phyloP scores from a whole-genome alignment of 2,329 filamentous ascomycete genomes.

The Fusarium sp. region DNA sequence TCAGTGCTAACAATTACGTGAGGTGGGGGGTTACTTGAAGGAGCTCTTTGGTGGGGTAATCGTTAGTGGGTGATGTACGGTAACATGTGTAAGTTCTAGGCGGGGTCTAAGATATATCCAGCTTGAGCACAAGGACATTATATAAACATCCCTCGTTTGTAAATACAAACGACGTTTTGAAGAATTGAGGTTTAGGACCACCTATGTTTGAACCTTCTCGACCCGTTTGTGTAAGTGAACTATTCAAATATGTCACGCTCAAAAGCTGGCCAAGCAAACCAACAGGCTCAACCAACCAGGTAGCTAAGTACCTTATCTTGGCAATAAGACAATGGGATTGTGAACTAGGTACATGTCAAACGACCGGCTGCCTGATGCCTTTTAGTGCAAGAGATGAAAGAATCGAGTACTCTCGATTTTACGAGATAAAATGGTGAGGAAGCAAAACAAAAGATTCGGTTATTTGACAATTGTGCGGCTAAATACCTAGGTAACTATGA shows the following conservation, averaged over 20 bases:
- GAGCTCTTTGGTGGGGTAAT: conserved; percentile 48
- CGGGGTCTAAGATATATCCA: conserved; percentile 1
- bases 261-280: not conserved
- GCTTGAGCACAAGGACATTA: not conserved
- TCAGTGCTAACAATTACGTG: conserved; percentile 30
- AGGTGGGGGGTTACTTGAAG: conserved; percentile 28
- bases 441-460: no score
- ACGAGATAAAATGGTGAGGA: no score
- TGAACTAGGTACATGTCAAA: not conserved
- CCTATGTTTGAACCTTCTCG: no score
- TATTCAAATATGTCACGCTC: not conserved
- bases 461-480: no score
- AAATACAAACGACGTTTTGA: not conserved
- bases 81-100: conserved; percentile 27
- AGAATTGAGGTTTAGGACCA: no score
- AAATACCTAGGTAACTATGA: no score
- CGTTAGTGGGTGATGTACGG: conserved; percentile 18
- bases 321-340: not conserved
- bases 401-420: not conserved
- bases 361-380: not conserved
- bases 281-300: not conserved
- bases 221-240: not conserved
- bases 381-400: not conserved
- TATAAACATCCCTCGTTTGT: not conserved
- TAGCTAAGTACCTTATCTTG: not conserved